Evolutionary conservation across 768 basidiomycete species (phyloP).

Genomic region (Astraeus odoratus): DNA sequence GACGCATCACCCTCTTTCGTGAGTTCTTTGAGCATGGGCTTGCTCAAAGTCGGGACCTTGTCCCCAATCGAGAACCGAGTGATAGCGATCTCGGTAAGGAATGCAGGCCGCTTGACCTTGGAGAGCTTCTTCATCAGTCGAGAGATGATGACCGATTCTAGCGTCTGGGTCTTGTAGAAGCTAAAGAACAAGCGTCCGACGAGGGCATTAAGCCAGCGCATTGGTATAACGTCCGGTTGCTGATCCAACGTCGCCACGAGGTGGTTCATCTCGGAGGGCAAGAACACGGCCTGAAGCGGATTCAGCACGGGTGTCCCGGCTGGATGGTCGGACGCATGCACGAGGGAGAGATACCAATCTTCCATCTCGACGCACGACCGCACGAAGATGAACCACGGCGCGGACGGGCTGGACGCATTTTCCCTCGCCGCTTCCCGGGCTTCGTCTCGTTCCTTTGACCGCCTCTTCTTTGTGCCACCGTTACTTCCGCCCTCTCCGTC

Average conservation of each 20-base stretch:
- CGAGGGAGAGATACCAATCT: conserved; percentile 86
- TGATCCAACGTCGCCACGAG: conserved; percentile 83
- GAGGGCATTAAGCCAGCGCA: conserved; percentile 95
- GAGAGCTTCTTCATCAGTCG: conserved; percentile 90
- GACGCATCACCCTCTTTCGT: conserved; percentile 91
- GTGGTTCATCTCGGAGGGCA: conserved; percentile 69
- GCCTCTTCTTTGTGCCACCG: conserved; percentile 30
- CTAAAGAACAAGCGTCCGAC: conserved; percentile 91
- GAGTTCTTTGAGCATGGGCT: conserved; percentile 97
- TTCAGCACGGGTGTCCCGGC: conserved; percentile 53
- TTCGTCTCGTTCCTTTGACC: conserved; percentile 33
- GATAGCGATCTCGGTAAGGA: conserved; percentile 80
- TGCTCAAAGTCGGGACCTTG: conserved; percentile 79
- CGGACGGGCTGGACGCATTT: conserved; percentile 43
- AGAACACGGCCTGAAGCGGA: conserved; percentile 62
- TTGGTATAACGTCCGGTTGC: conserved; percentile 92
- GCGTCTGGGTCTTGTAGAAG: conserved; percentile 73
- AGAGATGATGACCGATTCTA: conserved; percentile 82
- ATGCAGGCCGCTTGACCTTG: conserved; percentile 83
- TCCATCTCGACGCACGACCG: conserved; percentile 90
- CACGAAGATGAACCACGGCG: conserved; percentile 93
- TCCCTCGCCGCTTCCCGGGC: conserved; percentile 35
- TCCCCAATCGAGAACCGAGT: conserved; percentile 87
- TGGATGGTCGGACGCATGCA: conserved; percentile 65
- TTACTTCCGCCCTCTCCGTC: conserved; percentile 29